Conservation (phyloP, 805 yeast genomes). For the Maudiozyma barnettii region DNA sequence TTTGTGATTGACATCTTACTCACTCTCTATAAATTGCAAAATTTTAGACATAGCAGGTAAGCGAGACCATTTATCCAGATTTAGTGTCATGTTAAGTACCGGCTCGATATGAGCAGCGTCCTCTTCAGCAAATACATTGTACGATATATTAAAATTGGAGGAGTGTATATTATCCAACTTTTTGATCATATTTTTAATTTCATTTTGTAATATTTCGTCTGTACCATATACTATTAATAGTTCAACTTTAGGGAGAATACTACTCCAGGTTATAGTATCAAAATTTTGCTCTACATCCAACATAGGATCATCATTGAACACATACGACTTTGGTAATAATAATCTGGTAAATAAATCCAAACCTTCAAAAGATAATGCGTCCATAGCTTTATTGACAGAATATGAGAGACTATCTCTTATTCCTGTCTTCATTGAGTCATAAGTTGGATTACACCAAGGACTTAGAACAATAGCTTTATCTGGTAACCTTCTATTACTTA, state of each 20-base stretch:
- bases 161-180: conserved; percentile 3
- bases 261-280: conserved; percentile 10
- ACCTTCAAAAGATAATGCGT: conserved; percentile 10
- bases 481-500: conserved; percentile 7
- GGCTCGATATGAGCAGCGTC: conserved; percentile 15
- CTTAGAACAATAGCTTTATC: conserved; percentile 16
- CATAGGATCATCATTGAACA: conserved; percentile 6
- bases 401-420: conserved; percentile 2
- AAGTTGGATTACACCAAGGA: conserved; percentile 23
- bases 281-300: conserved; percentile 16
- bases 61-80: conserved; percentile 6
- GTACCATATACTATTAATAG: conserved; percentile 16
- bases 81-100: conserved; percentile 1
- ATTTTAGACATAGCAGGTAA: conserved; percentile 1
- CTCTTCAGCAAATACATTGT: conserved; percentile 6
- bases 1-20: neutral
- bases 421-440: neutral
- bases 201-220: conserved; percentile 16
- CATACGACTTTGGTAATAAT: neutral
- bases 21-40: conserved; percentile 4
- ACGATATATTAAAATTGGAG: conserved; percentile 1
- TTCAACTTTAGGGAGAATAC: conserved; percentile 6
- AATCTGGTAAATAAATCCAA: conserved; percentile 3
- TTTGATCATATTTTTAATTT: conserved; percentile 9
- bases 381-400: conserved; percentile 4